Evolutionary conservation across 352 stramenopile genomes (phyloP).

Genomic region (Phytophthora boehmeriae): DNA sequence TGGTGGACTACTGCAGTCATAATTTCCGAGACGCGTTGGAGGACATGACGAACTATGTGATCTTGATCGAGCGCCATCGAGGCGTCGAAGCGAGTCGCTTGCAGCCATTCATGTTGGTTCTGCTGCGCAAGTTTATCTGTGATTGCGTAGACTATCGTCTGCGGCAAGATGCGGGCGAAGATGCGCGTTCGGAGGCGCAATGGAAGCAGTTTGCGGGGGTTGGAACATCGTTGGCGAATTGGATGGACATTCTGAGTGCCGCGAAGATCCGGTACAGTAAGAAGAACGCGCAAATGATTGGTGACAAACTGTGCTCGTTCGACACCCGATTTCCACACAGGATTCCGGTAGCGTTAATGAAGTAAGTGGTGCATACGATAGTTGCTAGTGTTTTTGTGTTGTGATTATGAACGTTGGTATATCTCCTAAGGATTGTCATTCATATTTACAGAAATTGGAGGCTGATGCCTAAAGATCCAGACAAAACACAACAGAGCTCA

Average conservation of each 20-base stretch:
- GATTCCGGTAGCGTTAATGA: not conserved
- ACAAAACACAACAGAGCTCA: no score
- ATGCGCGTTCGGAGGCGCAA: not conserved
- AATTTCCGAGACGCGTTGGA: not conserved
- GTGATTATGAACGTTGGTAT: no score
- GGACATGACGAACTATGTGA: not conserved
- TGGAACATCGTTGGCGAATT: not conserved
- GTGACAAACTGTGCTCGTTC: not conserved
- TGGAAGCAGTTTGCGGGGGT: not conserved
- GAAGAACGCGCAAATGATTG: not conserved
- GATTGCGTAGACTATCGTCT: not conserved
- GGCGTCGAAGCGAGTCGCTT: conserved; percentile 4
- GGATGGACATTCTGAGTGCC: not conserved
- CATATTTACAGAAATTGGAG: no score
- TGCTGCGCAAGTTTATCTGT: conserved; percentile 8
- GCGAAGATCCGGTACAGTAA: not conserved
- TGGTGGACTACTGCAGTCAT: not conserved
- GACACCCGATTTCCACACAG: not conserved
- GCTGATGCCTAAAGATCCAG: no score
- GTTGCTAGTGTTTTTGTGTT: no score
- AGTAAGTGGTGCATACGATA: no score
- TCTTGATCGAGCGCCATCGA: not conserved
- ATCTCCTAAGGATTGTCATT: no score
- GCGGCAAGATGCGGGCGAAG: not conserved
- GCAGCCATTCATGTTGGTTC: conserved; percentile 5